Conservation (phyloP, 225 moss, liverwort and hornwort genomes). For the Bryoerythrophyllum caledonicum region DNA sequence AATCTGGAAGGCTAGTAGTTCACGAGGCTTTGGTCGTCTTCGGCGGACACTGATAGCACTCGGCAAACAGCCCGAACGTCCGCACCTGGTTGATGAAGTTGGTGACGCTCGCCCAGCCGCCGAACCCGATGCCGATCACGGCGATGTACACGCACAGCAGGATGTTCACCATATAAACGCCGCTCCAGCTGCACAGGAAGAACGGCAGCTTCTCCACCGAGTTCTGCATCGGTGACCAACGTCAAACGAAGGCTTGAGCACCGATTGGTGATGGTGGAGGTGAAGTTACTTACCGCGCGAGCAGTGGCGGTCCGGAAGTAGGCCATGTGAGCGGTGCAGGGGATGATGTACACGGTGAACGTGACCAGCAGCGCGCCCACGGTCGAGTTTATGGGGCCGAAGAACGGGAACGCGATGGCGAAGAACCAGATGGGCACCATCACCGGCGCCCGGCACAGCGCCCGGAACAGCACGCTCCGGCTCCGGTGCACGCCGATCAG, state of each 20-base stretch:
- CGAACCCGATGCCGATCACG: slow-evolving; percentile 38
- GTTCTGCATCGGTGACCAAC: slow-evolving; percentile 1
- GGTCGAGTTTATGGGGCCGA: slow-evolving; percentile 51
- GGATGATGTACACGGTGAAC: slow-evolving; percentile 49
- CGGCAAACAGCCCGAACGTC: slow-evolving; percentile 37
- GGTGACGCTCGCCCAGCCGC: slow-evolving; percentile 46
- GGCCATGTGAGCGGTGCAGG: slow-evolving; percentile 37
- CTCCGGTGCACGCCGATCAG: slow-evolving; percentile 37
- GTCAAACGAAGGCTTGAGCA: too few species aligned
- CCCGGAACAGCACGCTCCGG: slow-evolving; percentile 19
- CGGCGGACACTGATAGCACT: slow-evolving; percentile 48
- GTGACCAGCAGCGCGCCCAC: slow-evolving; percentile 49
- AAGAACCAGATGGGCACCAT: slow-evolving; percentile 51
- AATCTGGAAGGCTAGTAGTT: not conserved
- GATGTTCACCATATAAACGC: slow-evolving; percentile 23
- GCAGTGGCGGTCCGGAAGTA: slow-evolving; percentile 26
- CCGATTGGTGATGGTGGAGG: not conserved
- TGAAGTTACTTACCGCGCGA: slow-evolving; percentile 17
- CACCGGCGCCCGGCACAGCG: slow-evolving; percentile 30
- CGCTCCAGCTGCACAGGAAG: slow-evolving; percentile 37
- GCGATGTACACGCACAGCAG: slow-evolving; percentile 25
- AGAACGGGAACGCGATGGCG: slow-evolving; percentile 47
- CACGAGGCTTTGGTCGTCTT: not conserved
- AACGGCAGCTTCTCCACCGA: slow-evolving; percentile 24
- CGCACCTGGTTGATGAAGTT: slow-evolving; percentile 40